Percentiles rank a stretch among this genome's conserved stretches.
phyloP scores from a whole-genome alignment of 202 grass and related monocot species.

The Carex arenaria region DNA sequence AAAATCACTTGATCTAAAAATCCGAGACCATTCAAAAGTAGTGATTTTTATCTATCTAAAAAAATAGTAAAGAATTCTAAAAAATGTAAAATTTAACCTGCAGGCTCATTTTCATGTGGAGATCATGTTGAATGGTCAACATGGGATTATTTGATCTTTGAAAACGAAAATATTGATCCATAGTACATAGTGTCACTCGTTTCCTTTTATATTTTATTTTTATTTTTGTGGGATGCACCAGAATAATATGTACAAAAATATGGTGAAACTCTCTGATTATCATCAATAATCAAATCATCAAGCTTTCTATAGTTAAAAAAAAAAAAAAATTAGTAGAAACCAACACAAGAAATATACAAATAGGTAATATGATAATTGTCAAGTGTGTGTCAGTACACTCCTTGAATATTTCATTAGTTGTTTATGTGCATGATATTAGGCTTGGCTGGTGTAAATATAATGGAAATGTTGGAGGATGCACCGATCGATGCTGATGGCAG shows the following conservation, averaged over 20 bases:
- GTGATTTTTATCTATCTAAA: too few relatives aligned
- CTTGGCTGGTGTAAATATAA: constrained; percentile 75
- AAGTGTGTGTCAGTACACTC: not conserved
- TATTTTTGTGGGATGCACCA: too few relatives aligned
- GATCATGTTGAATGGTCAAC: too few relatives aligned
- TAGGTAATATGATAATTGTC: not conserved
- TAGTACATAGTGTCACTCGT: too few relatives aligned
- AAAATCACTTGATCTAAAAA: too few relatives aligned
- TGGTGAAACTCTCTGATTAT: not conserved
- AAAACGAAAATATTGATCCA: too few relatives aligned
- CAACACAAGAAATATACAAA: not conserved
- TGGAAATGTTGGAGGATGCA: constrained; percentile 72
- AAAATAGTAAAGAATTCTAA: too few relatives aligned
- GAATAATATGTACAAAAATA: not conserved
- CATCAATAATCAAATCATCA: not conserved
- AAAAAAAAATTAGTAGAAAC: not conserved
- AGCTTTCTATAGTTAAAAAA: not conserved
- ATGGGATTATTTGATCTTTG: too few relatives aligned
- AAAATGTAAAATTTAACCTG: too few relatives aligned
- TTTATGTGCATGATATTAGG: constrained; percentile 38
- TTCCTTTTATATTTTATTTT: not conserved
- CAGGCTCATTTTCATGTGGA: too few relatives aligned
- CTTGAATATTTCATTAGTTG: not conserved
- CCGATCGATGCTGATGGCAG: constrained; percentile 37
- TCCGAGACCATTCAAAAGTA: too few relatives aligned